Conservation (phyloP, 2,329 filamentous ascomycete species). For the Mariannaea sp. region DNA sequence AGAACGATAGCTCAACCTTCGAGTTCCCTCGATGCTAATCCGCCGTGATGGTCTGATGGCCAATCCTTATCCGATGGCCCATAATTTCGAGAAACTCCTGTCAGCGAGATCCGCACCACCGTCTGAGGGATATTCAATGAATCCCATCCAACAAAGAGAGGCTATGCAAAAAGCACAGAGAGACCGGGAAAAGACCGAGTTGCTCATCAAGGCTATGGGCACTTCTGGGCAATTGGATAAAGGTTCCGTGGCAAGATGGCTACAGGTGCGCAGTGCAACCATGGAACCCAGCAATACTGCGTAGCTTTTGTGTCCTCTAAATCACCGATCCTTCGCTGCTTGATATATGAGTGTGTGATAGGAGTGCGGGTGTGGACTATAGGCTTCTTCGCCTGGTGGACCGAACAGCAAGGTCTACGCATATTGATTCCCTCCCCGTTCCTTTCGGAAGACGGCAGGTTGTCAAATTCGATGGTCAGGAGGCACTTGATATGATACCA, state of each 20-base stretch:
- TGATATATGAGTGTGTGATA: too few species aligned
- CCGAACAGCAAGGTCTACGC: too few species aligned
- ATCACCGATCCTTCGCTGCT: too few species aligned
- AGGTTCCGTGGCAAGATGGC: conserved; percentile 46
- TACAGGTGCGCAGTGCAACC: conserved; percentile 32
- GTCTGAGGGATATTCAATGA: conserved; percentile 44
- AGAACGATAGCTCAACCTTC: conserved; percentile 56
- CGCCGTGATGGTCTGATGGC: conserved; percentile 56
- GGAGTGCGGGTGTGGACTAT: too few species aligned
- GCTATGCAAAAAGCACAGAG: conserved; percentile 52
- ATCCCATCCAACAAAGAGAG: conserved; percentile 54
- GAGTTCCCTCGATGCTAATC: conserved; percentile 67
- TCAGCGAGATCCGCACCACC: conserved; percentile 46
- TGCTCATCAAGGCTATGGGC: conserved; percentile 48
- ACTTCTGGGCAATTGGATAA: conserved; percentile 44
- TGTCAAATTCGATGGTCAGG: too few species aligned
- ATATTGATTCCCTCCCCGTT: too few species aligned
- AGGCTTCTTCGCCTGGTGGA: too few species aligned
- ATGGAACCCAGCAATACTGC: conserved; percentile 12
- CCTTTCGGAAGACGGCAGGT: too few species aligned
- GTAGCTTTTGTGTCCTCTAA: background rate
- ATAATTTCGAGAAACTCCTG: conserved; percentile 53
- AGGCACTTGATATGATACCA: too few species aligned
- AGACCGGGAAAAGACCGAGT: conserved; percentile 49
- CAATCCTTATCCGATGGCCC: conserved; percentile 47